These are phyloP conservation scores for Polytolypa hystricis DNA, from an alignment of 2,329 filamentous ascomycete genomes.

Conservation along the genomic window DNA sequence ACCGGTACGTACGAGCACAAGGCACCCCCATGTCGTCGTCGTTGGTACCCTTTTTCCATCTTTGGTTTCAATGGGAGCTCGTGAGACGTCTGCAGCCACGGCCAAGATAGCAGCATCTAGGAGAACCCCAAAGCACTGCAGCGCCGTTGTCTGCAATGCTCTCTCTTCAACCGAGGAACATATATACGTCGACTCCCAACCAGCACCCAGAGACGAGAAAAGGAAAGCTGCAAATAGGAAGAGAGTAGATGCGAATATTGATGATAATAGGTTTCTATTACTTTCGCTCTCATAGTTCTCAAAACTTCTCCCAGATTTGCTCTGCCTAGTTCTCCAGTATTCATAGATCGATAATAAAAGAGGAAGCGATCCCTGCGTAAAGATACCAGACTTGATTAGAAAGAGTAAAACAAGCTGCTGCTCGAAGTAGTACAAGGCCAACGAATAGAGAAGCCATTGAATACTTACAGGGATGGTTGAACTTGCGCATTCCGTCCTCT, in stretches of 20 bases:
- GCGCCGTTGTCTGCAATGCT: conserved; percentile 22
- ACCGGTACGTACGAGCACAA: conserved; percentile 12
- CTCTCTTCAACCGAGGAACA: conserved; percentile 33
- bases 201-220: conserved; percentile 23
- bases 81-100: conserved; percentile 15
- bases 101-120: conserved; percentile 35
- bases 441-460: too few species aligned
- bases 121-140: conserved; percentile 28
- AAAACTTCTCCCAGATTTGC: conserved; percentile 13
- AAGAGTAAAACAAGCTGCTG: background rate
- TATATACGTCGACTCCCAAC: conserved; percentile 38
- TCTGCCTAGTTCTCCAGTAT: conserved; percentile 24
- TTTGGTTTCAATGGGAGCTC: background rate
- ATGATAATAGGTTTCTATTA: conserved; percentile 18
- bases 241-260: conserved; percentile 27
- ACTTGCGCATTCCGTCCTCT: conserved; percentile 32
- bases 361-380: conserved; percentile 29
- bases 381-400: background rate
- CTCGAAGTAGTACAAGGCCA: background rate
- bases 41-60: conserved; percentile 6
- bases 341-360: conserved; percentile 33
- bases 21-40: conserved; percentile 9
- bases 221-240: conserved; percentile 30
- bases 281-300: conserved; percentile 6
- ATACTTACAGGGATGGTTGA: background rate